phyloP scores from a whole-genome alignment of 1,284 basidiomycete species.

The Rhodotorula sp. region DNA sequence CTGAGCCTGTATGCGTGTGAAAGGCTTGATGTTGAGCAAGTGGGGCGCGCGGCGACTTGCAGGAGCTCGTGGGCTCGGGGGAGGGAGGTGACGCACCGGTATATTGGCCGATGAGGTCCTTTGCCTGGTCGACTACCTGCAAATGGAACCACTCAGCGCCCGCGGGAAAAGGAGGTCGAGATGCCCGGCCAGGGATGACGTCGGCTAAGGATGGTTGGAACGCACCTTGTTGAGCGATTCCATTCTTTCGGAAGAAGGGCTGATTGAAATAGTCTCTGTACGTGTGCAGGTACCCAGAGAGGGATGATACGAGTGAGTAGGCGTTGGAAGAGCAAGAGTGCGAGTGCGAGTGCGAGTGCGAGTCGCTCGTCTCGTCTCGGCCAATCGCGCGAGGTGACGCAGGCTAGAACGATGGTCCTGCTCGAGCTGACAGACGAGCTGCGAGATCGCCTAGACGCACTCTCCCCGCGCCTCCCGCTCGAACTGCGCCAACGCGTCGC shows the following conservation, averaged over 20 bases:
- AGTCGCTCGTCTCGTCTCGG: too few species aligned
- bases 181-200: not conserved
- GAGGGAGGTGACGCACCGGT: not conserved
- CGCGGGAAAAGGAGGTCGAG: rapidly evolving
- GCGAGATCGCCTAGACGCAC: not conserved
- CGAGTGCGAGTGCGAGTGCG: too few species aligned
- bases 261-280: too few species aligned
- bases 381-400: too few species aligned
- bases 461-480: slow-evolving; percentile 10
- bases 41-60: not conserved
- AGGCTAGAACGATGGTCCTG: slow-evolving; percentile 16
- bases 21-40: not conserved
- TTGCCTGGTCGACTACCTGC: slow-evolving; percentile 20
- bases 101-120: slow-evolving; percentile 16
- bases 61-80: not conserved
- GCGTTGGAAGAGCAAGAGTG: too few species aligned
- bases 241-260: not conserved
- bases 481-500: slow-evolving; percentile 15
- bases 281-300: too few species aligned
- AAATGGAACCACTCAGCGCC: not conserved
- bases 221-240: slow-evolving; percentile 9
- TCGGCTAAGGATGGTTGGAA: not conserved
- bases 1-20: not conserved
- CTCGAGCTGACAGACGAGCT: slow-evolving; percentile 13
- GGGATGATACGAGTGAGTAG: too few species aligned